phyloP scores from a whole-genome alignment of 2,329 filamentous ascomycete genomes.

The Pseudogymnoascus sp. region DNA sequence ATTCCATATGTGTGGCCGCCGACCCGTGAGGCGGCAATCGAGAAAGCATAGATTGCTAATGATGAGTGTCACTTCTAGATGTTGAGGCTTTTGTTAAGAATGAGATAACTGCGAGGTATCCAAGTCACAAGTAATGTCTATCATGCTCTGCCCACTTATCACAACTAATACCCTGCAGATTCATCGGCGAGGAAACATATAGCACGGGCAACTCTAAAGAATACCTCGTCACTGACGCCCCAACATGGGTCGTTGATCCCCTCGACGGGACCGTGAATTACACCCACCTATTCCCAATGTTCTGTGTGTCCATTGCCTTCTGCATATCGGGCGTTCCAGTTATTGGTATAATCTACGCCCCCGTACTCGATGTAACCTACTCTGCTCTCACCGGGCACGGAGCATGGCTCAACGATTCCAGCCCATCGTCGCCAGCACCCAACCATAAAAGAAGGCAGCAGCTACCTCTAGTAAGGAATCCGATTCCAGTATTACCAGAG shows the following conservation, averaged over 20 bases:
- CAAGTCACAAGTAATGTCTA: constrained; percentile 51
- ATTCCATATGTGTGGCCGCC: constrained; percentile 9
- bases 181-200: constrained; percentile 71
- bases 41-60: constrained; percentile 11
- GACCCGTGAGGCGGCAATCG: background rate
- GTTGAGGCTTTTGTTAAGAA: constrained; percentile 63
- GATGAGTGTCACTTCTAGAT: constrained; percentile 37
- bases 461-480: constrained; percentile 56
- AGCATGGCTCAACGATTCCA: constrained; percentile 41
- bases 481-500: constrained; percentile 53
- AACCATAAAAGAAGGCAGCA: constrained; percentile 47
- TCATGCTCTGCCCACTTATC: background rate
- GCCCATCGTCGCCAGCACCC: constrained; percentile 18
- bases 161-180: constrained; percentile 36
- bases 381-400: constrained; percentile 58
- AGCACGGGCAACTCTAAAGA: constrained; percentile 57
- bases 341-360: constrained; percentile 66
- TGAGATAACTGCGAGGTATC: constrained; percentile 52
- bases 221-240: constrained; percentile 55
- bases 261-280: constrained; percentile 74
- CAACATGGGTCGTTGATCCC: constrained; percentile 72
- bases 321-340: constrained; percentile 50
- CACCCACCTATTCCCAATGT: constrained; percentile 73
- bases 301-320: constrained; percentile 70
- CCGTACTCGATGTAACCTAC: constrained; percentile 62